Conservation (phyloP, 2,329 filamentous ascomycete species). For the Colletotrichum australisinense region DNA sequence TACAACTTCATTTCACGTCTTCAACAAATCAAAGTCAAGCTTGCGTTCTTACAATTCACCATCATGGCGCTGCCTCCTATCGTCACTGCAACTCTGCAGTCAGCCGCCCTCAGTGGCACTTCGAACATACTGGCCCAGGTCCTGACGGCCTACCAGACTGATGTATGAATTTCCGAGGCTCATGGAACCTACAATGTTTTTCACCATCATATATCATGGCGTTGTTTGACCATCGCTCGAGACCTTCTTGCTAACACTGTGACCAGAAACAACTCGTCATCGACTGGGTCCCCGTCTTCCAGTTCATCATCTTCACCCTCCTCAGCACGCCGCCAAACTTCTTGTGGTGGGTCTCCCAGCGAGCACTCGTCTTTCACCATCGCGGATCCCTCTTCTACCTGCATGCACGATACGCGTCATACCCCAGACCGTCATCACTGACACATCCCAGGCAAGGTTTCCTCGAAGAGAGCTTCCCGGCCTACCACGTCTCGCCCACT, state of each 20-base stretch:
- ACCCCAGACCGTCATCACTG: not conserved
- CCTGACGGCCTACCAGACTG: slow-evolving; percentile 70
- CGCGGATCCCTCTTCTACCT: not conserved
- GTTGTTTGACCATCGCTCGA: not conserved
- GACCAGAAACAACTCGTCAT: slow-evolving; percentile 69
- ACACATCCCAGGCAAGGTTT: slow-evolving; percentile 71
- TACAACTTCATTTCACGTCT: not conserved
- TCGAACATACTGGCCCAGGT: slow-evolving; percentile 81
- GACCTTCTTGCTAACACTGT: slow-evolving; percentile 9
- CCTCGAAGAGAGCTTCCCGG: slow-evolving; percentile 80
- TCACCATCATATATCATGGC: not conserved
- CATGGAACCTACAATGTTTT: not conserved
- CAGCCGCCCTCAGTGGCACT: slow-evolving; percentile 71
- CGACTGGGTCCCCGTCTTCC: slow-evolving; percentile 75
- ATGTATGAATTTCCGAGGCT: slow-evolving; percentile 56
- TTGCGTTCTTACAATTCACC: not conserved
- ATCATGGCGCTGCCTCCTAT: slow-evolving; percentile 61
- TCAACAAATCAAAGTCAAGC: not conserved
- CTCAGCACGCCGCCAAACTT: slow-evolving; percentile 86
- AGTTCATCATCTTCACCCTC: slow-evolving; percentile 80
- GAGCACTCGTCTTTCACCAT: not conserved
- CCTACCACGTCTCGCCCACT: slow-evolving; percentile 61
- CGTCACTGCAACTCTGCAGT: slow-evolving; percentile 71
- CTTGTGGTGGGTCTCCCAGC: slow-evolving; percentile 68
- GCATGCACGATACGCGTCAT: not conserved